Base-by-base conservation (phyloP, 2,329 filamentous ascomycete species). In the Scedosporium aurantiacum region DNA sequence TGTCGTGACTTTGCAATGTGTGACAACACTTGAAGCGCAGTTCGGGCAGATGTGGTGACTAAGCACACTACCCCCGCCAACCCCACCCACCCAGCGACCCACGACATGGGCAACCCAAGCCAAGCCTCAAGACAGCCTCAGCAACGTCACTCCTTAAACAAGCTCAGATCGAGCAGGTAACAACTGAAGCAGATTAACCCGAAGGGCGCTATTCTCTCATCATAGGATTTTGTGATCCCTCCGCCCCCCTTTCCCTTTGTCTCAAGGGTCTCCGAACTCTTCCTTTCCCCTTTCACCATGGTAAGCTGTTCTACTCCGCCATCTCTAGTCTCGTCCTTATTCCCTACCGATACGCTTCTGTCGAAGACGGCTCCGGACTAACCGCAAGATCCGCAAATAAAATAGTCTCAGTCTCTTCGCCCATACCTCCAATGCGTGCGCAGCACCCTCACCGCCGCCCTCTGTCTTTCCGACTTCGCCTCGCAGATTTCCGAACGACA, bases 361-460 rank as follows among this genome's bases (percentile, higher is more conserved):
- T 21, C 25, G 10, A 16, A 23, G 45, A 32, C 59, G 28, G 56
- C 54, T 18, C 25, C 50, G 23, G 12, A 18, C 10, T 21, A 58
- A n/a, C 37, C 57, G 23, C 40, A 47, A 28, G 18, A 16, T 47
- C 23, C 8, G 4, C 14, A n/a, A 37, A 32, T 2, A 5, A 54
- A 27, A 47, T 66, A 88, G 94, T 97, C 92, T 73, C 93, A 97
- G 91, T 96, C 92, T 67, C 84, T 97, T 72, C 90, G 93, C 66
- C 93, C 93, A 62, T 97, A 97, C 78, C 89, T 97, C 68, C 91
- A 96, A 81, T 95, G 90, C 76, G 94, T 97, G 70, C 90, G 94
- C 70, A 92, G 90, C 72, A 96, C 90, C 71, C 83, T 99, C 71
- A 97, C 92, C 47, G 91, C 93, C 66, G 93, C 94, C 66, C 87